Evolutionary conservation across 495 filamentous ascomycete species (phyloP).

Genomic region (Rhizodiscina lignyota): DNA sequence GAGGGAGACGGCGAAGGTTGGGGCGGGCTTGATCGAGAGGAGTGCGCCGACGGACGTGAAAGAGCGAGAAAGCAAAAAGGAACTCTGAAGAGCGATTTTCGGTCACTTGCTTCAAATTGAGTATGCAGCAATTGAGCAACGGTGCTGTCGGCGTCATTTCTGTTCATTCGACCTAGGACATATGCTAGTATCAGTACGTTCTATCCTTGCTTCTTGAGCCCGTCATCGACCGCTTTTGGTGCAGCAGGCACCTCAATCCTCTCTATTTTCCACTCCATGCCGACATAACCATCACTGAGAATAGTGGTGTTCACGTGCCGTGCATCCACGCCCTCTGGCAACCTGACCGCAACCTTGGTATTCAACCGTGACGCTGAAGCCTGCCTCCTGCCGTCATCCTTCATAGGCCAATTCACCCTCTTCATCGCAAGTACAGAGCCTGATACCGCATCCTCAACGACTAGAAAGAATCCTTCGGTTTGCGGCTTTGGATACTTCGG

Average conservation of each 20-base stretch:
- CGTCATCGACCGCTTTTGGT: conserved; percentile 20
- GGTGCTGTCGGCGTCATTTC: no score
- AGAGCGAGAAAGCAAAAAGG: no score
- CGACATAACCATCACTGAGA: conserved; percentile 74
- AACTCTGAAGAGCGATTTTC: not conserved
- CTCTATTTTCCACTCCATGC: conserved; percentile 50
- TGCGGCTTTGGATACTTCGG: conserved; percentile 88
- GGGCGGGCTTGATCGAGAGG: conserved; percentile 36
- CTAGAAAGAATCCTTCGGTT: conserved; percentile 81
- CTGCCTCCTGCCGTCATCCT: conserved; percentile 10
- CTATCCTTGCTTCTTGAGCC: conserved; percentile 10
- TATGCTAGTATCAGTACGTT: no score
- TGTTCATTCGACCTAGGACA: no score
- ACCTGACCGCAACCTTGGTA: conserved; percentile 40
- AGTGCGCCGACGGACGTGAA: conserved; percentile 21
- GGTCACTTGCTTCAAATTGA: not conserved
- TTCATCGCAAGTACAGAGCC: conserved; percentile 79
- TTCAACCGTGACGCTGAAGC: conserved; percentile 6
- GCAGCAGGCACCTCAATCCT: conserved; percentile 34
- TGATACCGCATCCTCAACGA: conserved; percentile 44
- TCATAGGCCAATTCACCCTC: conserved; percentile 54
- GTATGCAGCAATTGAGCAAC: not conserved
- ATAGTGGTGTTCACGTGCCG: conserved; percentile 53
- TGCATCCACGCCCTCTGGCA: conserved; percentile 30
- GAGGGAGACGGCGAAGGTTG: conserved; percentile 42